Evolutionary conservation across 2,329 filamentous ascomycete genomes (phyloP), one percentile per base, ranked within the genome.

Genomic region (Stenocarpella maydis): DNA sequence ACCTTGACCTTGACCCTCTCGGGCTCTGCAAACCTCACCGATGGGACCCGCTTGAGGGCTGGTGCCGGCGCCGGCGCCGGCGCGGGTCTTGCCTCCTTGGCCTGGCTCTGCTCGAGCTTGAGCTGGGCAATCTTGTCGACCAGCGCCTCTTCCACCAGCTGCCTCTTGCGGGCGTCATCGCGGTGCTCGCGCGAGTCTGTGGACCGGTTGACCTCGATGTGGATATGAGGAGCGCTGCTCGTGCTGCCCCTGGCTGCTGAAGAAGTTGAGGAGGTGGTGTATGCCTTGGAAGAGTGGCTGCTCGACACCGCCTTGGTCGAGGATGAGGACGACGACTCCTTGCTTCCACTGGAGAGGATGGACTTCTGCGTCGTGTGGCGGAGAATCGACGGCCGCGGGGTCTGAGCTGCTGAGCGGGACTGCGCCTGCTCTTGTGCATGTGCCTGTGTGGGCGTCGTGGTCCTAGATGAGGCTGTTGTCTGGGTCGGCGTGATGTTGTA

Each of bases 81-180:
- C 3, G 37, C 17, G 12, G 54, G 15, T 45, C 52, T 66, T 39
- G 47, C 52, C 1, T 60, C 19, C 49, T 69, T 65, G n/a, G 39
- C 34, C 28, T 64, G 61, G 50, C 47, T 63, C 65, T 72, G 68
- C 53, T 72, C 71, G 19, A 65, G 54, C 65, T 65, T 66, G 52
- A 71, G 69, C 61, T 63, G 55, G 15, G 70, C 71, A 24, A 72
- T 71, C 54, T 67, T 68, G 58, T 66, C 67, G n/a, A 69, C 37
- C 60, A 69, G 61, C 3, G 60, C 67, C 14, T 65, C 49, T 34
- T 69, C 60, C 3, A 69, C 52, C 39, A 45, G 37, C 61, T 69
- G 58, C 41, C 58, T 37, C 19, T 71, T 68, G 7, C 55, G 60
- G 4, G 31, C 15, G n/a, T 72, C 71, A 4, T 31, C 55, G 15